Conservation (phyloP, 1,139 yeast genomes). For the Lodderomyces jiufengensis region DNA sequence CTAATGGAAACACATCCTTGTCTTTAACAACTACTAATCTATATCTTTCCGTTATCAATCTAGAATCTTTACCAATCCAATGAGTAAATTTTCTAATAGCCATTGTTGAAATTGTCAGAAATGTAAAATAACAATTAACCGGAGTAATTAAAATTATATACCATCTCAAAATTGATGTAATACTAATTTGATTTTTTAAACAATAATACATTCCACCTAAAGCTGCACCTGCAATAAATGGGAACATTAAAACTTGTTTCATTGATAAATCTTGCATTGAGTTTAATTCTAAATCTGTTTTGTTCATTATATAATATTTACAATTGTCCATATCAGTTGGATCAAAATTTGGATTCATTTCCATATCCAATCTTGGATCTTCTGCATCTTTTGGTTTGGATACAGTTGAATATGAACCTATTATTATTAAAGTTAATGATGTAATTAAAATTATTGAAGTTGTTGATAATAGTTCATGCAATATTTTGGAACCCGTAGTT, state of each 20-base stretch:
- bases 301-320: conserved; percentile 14
- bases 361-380: conserved; percentile 30
- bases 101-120: conserved; percentile 9
- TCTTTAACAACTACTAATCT: conserved; percentile 19
- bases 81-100: conserved; percentile 14
- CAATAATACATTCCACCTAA: conserved; percentile 35
- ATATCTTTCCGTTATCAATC: conserved; percentile 18
- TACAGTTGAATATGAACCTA: conserved; percentile 41
- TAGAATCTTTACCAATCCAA: conserved; percentile 14
- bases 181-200: conserved; percentile 20
- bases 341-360: conserved; percentile 38
- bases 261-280: conserved; percentile 6
- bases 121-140: conserved; percentile 14
- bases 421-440: conserved; percentile 14
- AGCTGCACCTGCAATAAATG: conserved; percentile 35
- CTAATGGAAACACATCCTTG: conserved; percentile 21
- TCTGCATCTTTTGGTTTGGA: conserved; percentile 42
- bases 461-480: conserved; percentile 1
- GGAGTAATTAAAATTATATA: conserved; percentile 30
- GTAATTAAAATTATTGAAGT: background rate
- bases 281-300: conserved; percentile 15
- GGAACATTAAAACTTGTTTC: conserved; percentile 32
- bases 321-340: conserved; percentile 41
- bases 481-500: background rate
- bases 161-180: conserved; percentile 27